A percentile compares a stretch with the other conserved stretches of the same genome.
Evolutionary conservation across 2,329 filamentous ascomycete genomes (phyloP).

Genomic region (Cladosporium oxysporum): DNA sequence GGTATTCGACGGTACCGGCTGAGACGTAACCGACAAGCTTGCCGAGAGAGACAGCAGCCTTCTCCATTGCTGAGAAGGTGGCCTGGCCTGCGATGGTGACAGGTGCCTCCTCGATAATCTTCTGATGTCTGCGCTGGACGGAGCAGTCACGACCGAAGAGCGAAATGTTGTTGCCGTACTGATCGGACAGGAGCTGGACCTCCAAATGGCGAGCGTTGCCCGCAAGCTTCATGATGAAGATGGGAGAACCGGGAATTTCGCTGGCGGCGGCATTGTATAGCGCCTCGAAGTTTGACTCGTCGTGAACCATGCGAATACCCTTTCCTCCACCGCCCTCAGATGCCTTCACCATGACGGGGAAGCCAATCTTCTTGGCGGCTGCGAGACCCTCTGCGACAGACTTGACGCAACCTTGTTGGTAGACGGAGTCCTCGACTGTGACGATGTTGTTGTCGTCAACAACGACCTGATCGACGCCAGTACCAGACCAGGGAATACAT

Average conservation of each 20-base stretch:
- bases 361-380: constrained; percentile 83
- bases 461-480: constrained; percentile 78
- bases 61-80: constrained; percentile 96
- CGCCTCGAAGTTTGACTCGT: constrained; percentile 78
- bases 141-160: constrained; percentile 98
- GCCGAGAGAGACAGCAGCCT: constrained; percentile 90
- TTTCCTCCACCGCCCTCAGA: constrained; percentile 99
- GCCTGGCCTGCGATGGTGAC: constrained; percentile 89
- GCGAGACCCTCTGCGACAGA: constrained; percentile 80
- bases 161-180: constrained; percentile 99
- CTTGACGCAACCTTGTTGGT: constrained; percentile 86
- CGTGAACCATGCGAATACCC: constrained; percentile 93
- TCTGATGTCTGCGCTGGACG: constrained; percentile 96
- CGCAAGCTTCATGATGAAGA: constrained; percentile 99
- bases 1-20: constrained; percentile 96
- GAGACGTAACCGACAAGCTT: constrained; percentile 97
- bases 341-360: constrained; percentile 99
- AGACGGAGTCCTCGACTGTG: constrained; percentile 82
- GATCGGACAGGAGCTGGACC: constrained; percentile 94
- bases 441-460: constrained; percentile 84
- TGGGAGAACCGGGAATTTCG: constrained; percentile 97
- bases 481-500: constrained; percentile 99
- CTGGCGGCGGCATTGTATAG: constrained; percentile 95
- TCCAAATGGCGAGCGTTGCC: constrained; percentile 96
- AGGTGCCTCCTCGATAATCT: constrained; percentile 98